A percentile compares a stretch with the other conserved stretches of the same genome.
Evolutionary conservation across 768 basidiomycete genomes (phyloP).

Genomic region (Leccinellum albellum): DNA sequence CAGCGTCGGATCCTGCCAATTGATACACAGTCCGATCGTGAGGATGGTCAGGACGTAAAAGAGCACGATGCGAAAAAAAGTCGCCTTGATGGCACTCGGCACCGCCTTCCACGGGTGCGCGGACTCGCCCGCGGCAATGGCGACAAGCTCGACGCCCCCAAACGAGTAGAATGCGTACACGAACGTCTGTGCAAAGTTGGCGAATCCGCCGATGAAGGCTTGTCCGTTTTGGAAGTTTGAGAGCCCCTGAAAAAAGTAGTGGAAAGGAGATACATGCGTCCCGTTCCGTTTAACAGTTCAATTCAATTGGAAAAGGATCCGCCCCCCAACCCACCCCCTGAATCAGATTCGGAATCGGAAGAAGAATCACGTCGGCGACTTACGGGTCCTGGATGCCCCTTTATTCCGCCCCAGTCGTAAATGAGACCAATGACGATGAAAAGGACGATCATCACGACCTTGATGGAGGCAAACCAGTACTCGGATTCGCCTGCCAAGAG

Average conservation of each 20-base stretch:
- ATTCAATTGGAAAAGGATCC: not conserved
- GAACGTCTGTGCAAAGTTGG: constrained; percentile 53
- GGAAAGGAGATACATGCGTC: not conserved
- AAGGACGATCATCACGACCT: constrained; percentile 57
- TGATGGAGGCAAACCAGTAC: constrained; percentile 63
- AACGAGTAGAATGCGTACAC: constrained; percentile 71
- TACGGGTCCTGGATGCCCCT: constrained; percentile 55
- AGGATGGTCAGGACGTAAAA: constrained; percentile 64
- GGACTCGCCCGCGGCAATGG: constrained; percentile 70
- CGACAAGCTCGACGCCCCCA: constrained; percentile 66
- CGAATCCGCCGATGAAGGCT: constrained; percentile 52
- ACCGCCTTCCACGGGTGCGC: constrained; percentile 59
- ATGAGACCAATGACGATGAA: constrained; percentile 64
- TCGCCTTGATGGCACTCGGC: constrained; percentile 62
- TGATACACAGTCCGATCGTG: constrained; percentile 64
- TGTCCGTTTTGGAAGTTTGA: constrained; percentile 47
- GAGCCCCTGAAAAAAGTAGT: constrained; percentile 40
- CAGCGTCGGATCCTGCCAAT: constrained; percentile 52
- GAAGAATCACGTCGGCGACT: constrained; percentile 14
- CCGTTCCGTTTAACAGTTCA: not conserved
- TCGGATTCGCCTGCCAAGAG: constrained; percentile 48
- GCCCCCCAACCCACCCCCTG: not conserved
- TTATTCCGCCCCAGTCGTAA: constrained; percentile 58
- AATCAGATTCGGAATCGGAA: not conserved
- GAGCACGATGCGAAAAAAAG: constrained; percentile 61